Conservation (phyloP, 2,329 filamentous ascomycete species). For the Pseudogymnoascus sp. region DNA sequence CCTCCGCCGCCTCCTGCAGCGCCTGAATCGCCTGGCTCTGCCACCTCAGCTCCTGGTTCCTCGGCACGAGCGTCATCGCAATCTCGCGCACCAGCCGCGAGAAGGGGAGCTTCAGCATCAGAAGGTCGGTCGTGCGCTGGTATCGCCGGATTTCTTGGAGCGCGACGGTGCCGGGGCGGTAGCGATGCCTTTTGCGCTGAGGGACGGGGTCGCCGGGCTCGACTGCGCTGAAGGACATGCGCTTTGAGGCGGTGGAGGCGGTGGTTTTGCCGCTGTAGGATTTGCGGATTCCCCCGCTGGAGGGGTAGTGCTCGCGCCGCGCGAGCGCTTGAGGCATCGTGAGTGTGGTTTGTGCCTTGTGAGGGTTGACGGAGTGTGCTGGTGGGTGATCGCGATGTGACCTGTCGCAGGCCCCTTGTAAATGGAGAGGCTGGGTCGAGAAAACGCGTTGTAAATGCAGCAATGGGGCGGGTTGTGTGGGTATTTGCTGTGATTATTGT, state of each 20-base stretch:
- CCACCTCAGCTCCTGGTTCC: slow-evolving; percentile 72
- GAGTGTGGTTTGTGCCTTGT: background rate
- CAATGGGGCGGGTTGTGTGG: background rate
- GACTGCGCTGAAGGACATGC: slow-evolving; percentile 1
- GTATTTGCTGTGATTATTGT: background rate
- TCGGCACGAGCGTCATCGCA: slow-evolving; percentile 53
- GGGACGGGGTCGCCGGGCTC: slow-evolving; percentile 61
- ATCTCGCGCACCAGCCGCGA: slow-evolving; percentile 73
- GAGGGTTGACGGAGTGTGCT: background rate
- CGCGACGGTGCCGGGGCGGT: slow-evolving; percentile 73
- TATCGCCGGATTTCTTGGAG: slow-evolving; percentile 87
- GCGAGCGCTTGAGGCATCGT: background rate
- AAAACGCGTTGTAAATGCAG: background rate
- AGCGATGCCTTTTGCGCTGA: slow-evolving; percentile 52
- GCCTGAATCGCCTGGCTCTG: slow-evolving; percentile 92
- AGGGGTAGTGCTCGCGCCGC: background rate
- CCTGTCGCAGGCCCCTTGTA: background rate
- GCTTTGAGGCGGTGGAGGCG: background rate
- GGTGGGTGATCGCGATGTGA: background rate
- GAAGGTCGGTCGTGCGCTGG: slow-evolving; percentile 80
- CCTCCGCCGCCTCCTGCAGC: slow-evolving; percentile 91
- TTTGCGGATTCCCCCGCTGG: background rate
- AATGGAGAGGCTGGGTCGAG: background rate
- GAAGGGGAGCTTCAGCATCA: slow-evolving; percentile 75
- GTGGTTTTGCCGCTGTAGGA: background rate